Percentiles rank a stretch among this genome's conserved stretches.
Conservation (phyloP, 305 asterid genomes). For the Fraxinus floribunda region DNA sequence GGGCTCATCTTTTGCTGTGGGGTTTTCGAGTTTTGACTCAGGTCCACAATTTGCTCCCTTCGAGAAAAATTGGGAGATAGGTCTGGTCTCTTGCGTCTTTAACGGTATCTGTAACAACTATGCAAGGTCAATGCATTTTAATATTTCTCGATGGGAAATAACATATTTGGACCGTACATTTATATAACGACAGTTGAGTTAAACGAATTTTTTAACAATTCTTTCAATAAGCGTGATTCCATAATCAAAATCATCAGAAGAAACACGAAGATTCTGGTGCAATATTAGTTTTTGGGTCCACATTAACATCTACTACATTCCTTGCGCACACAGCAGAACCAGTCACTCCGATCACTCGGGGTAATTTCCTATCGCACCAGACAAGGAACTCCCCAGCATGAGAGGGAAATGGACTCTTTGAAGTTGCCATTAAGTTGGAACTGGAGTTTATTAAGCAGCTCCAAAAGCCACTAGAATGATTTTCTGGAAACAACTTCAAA, state of each 20-base stretch:
- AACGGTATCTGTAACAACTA: slow-evolving; percentile 44
- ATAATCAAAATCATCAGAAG: background rate
- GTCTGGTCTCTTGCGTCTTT: slow-evolving; percentile 56
- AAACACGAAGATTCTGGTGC: background rate
- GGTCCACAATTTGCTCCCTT: slow-evolving; percentile 40
- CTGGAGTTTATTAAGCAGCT: background rate
- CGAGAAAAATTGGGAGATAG: slow-evolving; percentile 71
- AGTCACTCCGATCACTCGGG: background rate
- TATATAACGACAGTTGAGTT: background rate
- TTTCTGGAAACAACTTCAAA: background rate
- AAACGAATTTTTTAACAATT: background rate
- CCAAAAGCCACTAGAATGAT: background rate
- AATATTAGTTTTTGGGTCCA: background rate
- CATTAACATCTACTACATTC: background rate
- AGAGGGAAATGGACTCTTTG: background rate
- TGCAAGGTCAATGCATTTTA: background rate
- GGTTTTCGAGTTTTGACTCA: slow-evolving; percentile 33
- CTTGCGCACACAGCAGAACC: background rate
- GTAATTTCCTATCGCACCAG: background rate
- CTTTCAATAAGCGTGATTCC: background rate
- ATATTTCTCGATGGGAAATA: background rate
- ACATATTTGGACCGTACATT: background rate
- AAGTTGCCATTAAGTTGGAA: background rate
- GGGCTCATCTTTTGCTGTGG: slow-evolving; percentile 33
- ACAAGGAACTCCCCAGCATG: background rate